A percentile compares a stretch with the other conserved stretches of the same genome.
phyloP scores from a whole-genome alignment of 805 yeast species.

The Ogataea methylovora region DNA sequence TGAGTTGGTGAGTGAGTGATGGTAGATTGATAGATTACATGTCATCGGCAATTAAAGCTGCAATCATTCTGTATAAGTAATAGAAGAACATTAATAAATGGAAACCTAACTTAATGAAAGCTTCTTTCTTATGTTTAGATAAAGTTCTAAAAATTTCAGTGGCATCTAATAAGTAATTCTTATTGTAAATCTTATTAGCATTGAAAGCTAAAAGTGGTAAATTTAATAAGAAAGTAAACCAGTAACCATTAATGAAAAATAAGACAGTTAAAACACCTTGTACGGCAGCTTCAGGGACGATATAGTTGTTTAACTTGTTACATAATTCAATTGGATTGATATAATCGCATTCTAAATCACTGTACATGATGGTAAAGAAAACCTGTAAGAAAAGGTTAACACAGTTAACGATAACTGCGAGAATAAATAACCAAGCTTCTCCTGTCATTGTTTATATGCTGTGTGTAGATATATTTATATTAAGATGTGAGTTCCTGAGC shows the following conservation, averaged over 20 bases:
- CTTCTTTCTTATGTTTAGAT: constrained; percentile 86
- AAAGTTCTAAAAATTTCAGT: constrained; percentile 95
- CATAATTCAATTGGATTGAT: constrained; percentile 96
- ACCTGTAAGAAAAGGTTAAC: constrained; percentile 87
- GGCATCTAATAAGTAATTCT: constrained; percentile 86
- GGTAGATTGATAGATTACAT: constrained; percentile 7
- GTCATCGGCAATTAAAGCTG: constrained; percentile 78
- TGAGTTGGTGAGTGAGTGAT: neutral
- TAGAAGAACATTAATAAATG: constrained; percentile 89
- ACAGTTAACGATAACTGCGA: constrained; percentile 80
- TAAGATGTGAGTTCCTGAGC: too few species aligned
- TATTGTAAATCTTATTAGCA: constrained; percentile 67
- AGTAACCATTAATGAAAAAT: constrained; percentile 81
- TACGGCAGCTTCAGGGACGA: constrained; percentile 82
- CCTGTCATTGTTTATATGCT: too few species aligned
- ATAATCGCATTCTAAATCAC: constrained; percentile 93
- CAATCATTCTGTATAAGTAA: constrained; percentile 92
- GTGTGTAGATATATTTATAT: neutral
- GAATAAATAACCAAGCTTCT: constrained; percentile 48
- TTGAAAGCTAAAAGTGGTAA: constrained; percentile 82
- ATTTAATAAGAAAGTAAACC: constrained; percentile 82
- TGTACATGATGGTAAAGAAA: constrained; percentile 90
- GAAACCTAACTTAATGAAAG: constrained; percentile 85
- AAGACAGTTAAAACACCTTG: constrained; percentile 66
- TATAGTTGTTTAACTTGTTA: constrained; percentile 81